phyloP scores from a whole-genome alignment of 176 grass and related monocot genomes.

The Musa itinerans region DNA sequence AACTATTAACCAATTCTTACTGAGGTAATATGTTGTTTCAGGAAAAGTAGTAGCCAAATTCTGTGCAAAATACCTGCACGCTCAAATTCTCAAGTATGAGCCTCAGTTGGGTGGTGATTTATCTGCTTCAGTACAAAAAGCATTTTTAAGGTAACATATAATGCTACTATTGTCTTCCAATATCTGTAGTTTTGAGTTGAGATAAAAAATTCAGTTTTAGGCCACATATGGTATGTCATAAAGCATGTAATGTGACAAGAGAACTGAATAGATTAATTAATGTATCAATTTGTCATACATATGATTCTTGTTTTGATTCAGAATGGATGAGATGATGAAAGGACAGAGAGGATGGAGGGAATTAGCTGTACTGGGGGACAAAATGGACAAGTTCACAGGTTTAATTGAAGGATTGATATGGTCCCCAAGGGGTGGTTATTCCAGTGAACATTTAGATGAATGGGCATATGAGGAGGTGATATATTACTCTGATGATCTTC shows the following conservation, averaged over 20 bases:
- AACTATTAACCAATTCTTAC: neutral
- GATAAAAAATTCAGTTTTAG: neutral
- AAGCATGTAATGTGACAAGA: too few relatives aligned
- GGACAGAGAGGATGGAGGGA: constrained; percentile 97
- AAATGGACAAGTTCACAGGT: constrained; percentile 75
- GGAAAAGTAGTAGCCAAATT: constrained; percentile 94
- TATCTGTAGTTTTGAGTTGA: neutral
- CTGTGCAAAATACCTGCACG: constrained; percentile 83
- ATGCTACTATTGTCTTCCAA: neutral
- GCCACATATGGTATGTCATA: too few relatives aligned
- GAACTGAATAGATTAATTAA: too few relatives aligned
- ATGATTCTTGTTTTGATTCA: constrained; percentile 30
- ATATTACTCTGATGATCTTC: neutral
- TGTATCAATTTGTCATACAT: neutral
- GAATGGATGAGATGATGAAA: constrained; percentile 99
- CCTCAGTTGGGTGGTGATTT: constrained; percentile 62
- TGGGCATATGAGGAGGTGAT: constrained; percentile 92
- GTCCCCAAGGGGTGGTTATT: constrained; percentile 68
- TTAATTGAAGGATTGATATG: constrained; percentile 89
- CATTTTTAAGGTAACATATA: constrained; percentile 70
- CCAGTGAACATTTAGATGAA: constrained; percentile 37
- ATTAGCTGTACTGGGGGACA: constrained; percentile 78
- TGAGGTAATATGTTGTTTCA: constrained; percentile 30
- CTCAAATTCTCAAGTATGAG: constrained; percentile 63
- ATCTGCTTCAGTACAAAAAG: constrained; percentile 41